A percentile compares a stretch with the other conserved stretches of the same genome.
Evolutionary conservation across 257 asterid genomes (phyloP).

Genomic region (Euphrasia confusa): DNA sequence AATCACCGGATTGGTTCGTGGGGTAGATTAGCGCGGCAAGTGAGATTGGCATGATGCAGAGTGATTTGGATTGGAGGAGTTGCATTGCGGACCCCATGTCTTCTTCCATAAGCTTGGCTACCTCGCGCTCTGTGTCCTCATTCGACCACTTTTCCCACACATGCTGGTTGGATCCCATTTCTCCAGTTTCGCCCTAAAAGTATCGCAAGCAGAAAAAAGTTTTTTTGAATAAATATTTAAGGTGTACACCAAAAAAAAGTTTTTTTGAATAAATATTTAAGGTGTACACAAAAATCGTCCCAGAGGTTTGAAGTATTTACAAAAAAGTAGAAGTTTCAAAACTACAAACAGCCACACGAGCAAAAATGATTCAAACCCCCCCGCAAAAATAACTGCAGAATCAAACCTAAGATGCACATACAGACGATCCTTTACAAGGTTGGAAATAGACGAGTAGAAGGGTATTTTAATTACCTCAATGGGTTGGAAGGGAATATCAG

Average conservation of each 20-base stretch:
- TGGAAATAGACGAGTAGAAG: background rate
- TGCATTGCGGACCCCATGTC: constrained; percentile 87
- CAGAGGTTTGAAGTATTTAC: too few species aligned
- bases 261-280: too few species aligned
- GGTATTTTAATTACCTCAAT: constrained; percentile 46
- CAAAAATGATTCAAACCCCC: background rate
- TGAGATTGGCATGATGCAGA: constrained; percentile 86
- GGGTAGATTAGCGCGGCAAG: constrained; percentile 85
- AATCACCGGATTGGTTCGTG: constrained; percentile 41
- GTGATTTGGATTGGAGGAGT: constrained; percentile 77
- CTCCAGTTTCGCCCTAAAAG: constrained; percentile 48
- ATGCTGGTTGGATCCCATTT: constrained; percentile 45
- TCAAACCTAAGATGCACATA: too few species aligned
- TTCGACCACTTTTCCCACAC: constrained; percentile 91
- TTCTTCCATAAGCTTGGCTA: constrained; percentile 82
- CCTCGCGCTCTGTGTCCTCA: constrained; percentile 70
- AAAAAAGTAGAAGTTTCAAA: too few species aligned
- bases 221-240: too few species aligned
- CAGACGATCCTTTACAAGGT: background rate
- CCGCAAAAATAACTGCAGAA: too few species aligned
- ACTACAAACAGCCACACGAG: too few species aligned
- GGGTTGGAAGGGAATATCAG: constrained; percentile 69
- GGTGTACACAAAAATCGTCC: background rate
- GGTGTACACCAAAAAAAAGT: background rate
- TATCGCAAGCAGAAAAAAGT: background rate